phyloP scores from a whole-genome alignment of 768 basidiomycete species.

The Rhodotorula sphaerocarpa region DNA sequence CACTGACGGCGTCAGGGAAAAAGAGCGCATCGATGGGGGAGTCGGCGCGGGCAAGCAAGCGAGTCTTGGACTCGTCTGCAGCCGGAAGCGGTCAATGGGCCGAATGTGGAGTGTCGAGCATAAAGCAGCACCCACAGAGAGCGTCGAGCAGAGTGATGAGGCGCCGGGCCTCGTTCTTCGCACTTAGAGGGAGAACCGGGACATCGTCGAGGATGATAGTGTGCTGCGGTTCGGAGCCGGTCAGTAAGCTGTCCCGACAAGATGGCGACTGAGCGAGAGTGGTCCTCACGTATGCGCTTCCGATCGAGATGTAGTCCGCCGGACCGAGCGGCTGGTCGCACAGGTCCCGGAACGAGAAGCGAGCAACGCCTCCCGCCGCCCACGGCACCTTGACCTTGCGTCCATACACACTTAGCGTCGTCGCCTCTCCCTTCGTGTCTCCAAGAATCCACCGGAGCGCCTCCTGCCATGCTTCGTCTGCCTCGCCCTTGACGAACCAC shows the following conservation, averaged over 20 bases:
- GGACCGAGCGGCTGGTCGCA: slow-evolving; percentile 53
- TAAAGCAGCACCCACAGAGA: slow-evolving; percentile 47
- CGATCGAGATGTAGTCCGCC: slow-evolving; percentile 55
- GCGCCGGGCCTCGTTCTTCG: slow-evolving; percentile 56
- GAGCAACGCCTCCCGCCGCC: slow-evolving; percentile 44
- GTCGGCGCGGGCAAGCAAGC: slow-evolving; percentile 45
- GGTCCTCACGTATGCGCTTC: slow-evolving; percentile 47
- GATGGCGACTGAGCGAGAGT: background rate
- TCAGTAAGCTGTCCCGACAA: too few relatives aligned
- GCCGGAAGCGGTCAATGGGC: background rate
- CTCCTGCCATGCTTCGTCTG: slow-evolving; percentile 29
- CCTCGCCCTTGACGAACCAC: slow-evolving; percentile 35
- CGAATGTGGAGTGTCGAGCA: slow-evolving; percentile 41
- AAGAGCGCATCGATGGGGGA: slow-evolving; percentile 48
- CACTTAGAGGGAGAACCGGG: slow-evolving; percentile 50
- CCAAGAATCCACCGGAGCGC: slow-evolving; percentile 32
- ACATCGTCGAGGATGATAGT: slow-evolving; percentile 52
- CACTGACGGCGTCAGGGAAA: slow-evolving; percentile 51
- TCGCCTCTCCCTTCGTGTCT: slow-evolving; percentile 12
- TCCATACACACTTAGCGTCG: slow-evolving; percentile 50
- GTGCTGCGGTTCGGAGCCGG: slow-evolving; percentile 29
- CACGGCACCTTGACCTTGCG: slow-evolving; percentile 49
- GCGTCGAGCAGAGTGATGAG: slow-evolving; percentile 59
- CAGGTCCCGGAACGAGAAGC: slow-evolving; percentile 51
- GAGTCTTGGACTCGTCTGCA: slow-evolving; percentile 35